Percentiles rank a stretch among this genome's conserved stretches.
phyloP scores from a whole-genome alignment of 2,329 filamentous ascomycete species.

The Diaporthe ilicicola region DNA sequence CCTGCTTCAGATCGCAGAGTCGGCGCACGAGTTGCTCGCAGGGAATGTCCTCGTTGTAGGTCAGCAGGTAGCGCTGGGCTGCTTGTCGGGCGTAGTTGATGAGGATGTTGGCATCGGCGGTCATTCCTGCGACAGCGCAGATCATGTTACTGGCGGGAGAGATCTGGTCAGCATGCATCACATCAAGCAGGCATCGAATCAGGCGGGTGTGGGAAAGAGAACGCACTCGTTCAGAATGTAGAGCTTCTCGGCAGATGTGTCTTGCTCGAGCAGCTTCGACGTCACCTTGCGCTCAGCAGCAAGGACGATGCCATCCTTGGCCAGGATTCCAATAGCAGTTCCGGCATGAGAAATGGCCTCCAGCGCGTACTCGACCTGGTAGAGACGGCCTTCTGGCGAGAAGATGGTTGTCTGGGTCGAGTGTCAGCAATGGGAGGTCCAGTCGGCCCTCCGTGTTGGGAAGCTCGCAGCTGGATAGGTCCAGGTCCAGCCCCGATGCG shows the following conservation, averaged over 20 bases:
- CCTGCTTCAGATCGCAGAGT: constrained; percentile 97
- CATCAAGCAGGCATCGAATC: background rate
- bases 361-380: constrained; percentile 99
- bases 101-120: constrained; percentile 98
- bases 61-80: constrained; percentile 96
- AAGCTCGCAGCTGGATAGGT: constrained; percentile 14
- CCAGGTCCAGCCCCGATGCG: constrained; percentile 27
- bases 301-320: constrained; percentile 97
- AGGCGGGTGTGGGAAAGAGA: background rate
- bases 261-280: constrained; percentile 98
- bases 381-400: constrained; percentile 96
- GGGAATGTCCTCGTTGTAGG: constrained; percentile 99
- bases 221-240: constrained; percentile 97
- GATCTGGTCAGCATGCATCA: constrained; percentile 24
- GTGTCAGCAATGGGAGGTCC: constrained; percentile 30
- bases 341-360: constrained; percentile 99
- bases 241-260: constrained; percentile 99
- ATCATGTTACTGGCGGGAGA: constrained; percentile 90
- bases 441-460: background rate
- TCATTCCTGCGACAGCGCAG: constrained; percentile 98
- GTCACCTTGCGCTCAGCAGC: constrained; percentile 99
- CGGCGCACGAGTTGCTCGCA: constrained; percentile 98
- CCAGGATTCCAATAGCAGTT: constrained; percentile 94
- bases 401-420: constrained; percentile 91
- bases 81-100: constrained; percentile 99